Evolutionary conservation across 2,329 filamentous ascomycete genomes (phyloP).

Genomic region (Phialophora tarda): DNA sequence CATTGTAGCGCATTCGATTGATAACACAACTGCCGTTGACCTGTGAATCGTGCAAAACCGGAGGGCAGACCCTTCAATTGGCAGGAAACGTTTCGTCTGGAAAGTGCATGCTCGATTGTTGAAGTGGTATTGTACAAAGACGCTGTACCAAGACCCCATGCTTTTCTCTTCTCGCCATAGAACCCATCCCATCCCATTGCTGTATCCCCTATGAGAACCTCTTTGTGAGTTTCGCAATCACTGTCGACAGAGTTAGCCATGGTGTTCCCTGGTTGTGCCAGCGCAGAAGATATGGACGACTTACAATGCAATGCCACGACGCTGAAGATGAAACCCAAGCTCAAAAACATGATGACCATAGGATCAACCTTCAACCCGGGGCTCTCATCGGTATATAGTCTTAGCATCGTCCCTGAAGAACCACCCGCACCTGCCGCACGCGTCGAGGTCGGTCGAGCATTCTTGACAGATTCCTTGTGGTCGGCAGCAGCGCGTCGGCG

Average conservation of each 20-base stretch:
- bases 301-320: slow-evolving; percentile 96
- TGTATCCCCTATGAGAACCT: slow-evolving; percentile 66
- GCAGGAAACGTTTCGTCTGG: not conserved
- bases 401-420: slow-evolving; percentile 97
- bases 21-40: not conserved
- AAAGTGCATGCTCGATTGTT: slow-evolving; percentile 11
- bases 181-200: slow-evolving; percentile 6
- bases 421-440: slow-evolving; percentile 92
- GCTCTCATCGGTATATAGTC: slow-evolving; percentile 98
- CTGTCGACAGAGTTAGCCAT: slow-evolving; percentile 54
- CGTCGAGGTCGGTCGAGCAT: slow-evolving; percentile 89
- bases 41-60: not conserved
- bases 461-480: slow-evolving; percentile 95
- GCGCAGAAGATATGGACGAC: slow-evolving; percentile 46
- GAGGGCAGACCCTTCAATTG: not conserved
- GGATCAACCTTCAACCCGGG: slow-evolving; percentile 97
- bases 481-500: slow-evolving; percentile 93
- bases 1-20: not conserved
- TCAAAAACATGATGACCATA: slow-evolving; percentile 93
- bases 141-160: slow-evolving; percentile 20
- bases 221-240: slow-evolving; percentile 93
- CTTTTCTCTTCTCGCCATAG: slow-evolving; percentile 24
- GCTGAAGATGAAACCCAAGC: slow-evolving; percentile 97
- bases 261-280: slow-evolving; percentile 29
- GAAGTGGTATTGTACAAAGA: slow-evolving; percentile 27